phyloP scores from a whole-genome alignment of 768 basidiomycete genomes.

The Pleurotus pulmonarius region DNA sequence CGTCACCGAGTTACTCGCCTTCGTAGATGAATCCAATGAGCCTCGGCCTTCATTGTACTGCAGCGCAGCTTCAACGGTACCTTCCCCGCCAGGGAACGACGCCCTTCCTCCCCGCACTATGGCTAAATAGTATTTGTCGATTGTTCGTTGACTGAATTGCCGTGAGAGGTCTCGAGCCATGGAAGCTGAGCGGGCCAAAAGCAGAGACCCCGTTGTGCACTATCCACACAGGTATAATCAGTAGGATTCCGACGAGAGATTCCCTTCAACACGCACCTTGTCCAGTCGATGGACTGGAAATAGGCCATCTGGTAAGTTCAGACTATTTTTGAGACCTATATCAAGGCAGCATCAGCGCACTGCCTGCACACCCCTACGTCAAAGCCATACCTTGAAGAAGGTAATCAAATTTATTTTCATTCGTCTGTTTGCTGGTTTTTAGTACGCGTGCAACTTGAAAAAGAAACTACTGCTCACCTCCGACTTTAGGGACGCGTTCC shows the following conservation, averaged over 20 bases:
- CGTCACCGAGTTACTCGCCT: constrained; percentile 36
- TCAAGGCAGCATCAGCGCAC: too few species aligned
- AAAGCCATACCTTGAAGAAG: constrained; percentile 26
- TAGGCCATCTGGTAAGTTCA: constrained; percentile 25
- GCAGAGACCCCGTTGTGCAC: constrained; percentile 61
- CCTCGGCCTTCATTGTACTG: constrained; percentile 45
- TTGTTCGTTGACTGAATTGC: constrained; percentile 46
- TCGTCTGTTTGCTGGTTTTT: neutral
- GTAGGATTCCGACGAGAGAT: neutral
- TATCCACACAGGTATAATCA: constrained; percentile 16
- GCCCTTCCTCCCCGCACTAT: constrained; percentile 51
- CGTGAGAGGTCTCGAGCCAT: constrained; percentile 45
- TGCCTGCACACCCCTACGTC: too few species aligned
- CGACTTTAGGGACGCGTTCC: constrained; percentile 17
- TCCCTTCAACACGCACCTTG: constrained; percentile 39
- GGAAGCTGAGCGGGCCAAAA: constrained; percentile 44
- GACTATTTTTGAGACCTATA: neutral
- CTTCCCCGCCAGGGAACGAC: constrained; percentile 35
- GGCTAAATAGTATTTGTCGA: constrained; percentile 62
- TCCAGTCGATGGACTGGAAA: constrained; percentile 63
- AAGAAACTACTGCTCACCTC: neutral
- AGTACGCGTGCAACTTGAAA: neutral
- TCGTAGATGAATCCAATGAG: constrained; percentile 22
- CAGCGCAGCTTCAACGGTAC: constrained; percentile 41
- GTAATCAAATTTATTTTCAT: constrained; percentile 25